Conservation (phyloP, 176 grass and related monocot species). For the Bolboschoenus planiculmis region DNA sequence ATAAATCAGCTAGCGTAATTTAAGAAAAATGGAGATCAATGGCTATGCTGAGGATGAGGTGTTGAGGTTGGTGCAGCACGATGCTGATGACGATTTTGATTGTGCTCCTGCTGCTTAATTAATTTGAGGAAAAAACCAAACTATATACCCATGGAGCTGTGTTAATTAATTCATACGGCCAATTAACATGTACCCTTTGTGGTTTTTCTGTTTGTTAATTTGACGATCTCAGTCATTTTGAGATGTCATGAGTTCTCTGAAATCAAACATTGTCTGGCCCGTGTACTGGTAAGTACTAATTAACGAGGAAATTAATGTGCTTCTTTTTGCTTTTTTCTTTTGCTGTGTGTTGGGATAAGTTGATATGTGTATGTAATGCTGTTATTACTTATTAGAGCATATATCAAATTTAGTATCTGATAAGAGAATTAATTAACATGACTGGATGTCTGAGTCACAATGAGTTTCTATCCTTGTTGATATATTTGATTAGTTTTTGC, state of each 20-base stretch:
- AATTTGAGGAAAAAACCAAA: background rate
- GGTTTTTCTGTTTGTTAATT: background rate
- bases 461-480: no score
- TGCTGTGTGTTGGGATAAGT: background rate
- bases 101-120: constrained; percentile 64
- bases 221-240: background rate
- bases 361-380: background rate
- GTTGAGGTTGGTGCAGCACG: constrained; percentile 31
- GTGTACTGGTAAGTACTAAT: background rate
- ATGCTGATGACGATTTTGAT: constrained; percentile 52
- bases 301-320: background rate
- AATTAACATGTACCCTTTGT: background rate
- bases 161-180: background rate
- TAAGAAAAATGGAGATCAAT: background rate
- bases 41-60: background rate
- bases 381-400: background rate
- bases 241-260: background rate
- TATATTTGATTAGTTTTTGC: no score
- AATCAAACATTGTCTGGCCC: background rate
- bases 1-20: no score
- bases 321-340: background rate
- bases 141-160: background rate
- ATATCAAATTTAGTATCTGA: background rate
- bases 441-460: background rate
- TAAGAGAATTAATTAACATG: background rate